Percentiles rank a stretch among this genome's conserved stretches.
Conservation (phyloP, 495 filamentous ascomycete genomes). For the Xylaria scruposa region DNA sequence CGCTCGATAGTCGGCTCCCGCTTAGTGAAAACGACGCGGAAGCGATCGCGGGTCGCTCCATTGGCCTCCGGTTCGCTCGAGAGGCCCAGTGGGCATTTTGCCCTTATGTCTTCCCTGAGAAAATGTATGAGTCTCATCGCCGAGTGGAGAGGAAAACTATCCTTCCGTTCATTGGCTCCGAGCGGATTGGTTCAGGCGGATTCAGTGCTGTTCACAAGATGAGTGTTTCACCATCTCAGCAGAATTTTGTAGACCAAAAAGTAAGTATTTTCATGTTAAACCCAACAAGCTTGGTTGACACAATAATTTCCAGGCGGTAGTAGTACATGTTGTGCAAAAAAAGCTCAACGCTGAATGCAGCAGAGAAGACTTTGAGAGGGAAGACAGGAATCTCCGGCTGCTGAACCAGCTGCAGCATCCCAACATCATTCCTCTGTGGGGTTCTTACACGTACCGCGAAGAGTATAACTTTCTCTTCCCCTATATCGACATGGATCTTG, state of each 20-base stretch:
- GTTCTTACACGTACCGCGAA: background rate
- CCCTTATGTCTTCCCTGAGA: background rate
- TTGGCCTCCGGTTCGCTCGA: background rate
- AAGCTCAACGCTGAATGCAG: background rate
- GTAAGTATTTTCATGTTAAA: background rate
- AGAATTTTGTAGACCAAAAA: background rate
- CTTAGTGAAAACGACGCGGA: conserved; percentile 1
- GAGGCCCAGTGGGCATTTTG: conserved; percentile 3
- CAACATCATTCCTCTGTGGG: conserved; percentile 17
- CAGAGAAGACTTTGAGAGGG: conserved; percentile 19
- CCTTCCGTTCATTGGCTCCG: background rate
- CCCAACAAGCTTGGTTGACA: background rate
- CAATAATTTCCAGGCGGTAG: background rate
- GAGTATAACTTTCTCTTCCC: conserved; percentile 1
- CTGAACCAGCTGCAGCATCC: conserved; percentile 21
- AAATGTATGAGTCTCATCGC: background rate
- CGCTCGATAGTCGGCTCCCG: conserved; percentile 8
- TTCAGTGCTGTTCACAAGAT: background rate
- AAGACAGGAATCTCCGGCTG: conserved; percentile 14
- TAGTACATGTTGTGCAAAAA: background rate
- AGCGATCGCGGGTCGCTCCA: background rate
- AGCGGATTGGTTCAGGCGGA: background rate
- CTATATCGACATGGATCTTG: background rate
- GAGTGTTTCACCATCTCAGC: background rate
- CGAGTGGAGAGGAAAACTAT: background rate